Conservation (phyloP, 2,329 filamentous ascomycete genomes). For the Talaromyces sp. region DNA sequence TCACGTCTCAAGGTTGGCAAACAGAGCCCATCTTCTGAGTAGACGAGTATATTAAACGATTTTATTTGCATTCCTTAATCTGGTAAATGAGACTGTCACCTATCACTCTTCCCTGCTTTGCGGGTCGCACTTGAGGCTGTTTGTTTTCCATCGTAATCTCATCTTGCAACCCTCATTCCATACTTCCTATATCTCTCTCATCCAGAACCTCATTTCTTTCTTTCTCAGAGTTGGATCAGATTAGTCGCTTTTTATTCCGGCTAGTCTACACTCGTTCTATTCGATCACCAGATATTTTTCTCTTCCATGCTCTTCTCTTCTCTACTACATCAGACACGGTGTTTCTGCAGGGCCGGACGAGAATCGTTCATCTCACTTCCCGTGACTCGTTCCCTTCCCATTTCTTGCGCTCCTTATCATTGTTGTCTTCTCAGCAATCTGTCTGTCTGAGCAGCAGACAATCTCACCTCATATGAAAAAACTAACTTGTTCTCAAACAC, state of each 20-base stretch:
- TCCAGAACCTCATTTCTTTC: not conserved
- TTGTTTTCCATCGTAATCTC: not conserved
- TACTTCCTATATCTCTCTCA: not conserved
- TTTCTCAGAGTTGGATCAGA: not conserved
- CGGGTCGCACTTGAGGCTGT: not conserved
- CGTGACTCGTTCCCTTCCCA: not conserved
- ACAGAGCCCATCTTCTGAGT: not conserved
- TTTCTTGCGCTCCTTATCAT: not conserved
- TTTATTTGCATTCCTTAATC: not conserved
- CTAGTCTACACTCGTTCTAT: not conserved
- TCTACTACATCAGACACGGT: not conserved
- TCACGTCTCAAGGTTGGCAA: not conserved
- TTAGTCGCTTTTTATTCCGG: not conserved
- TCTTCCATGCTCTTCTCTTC: not conserved
- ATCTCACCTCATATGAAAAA: not conserved
- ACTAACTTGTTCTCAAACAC: not conserved
- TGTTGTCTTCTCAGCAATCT: not conserved
- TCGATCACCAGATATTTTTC: not conserved
- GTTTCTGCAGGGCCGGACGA: not conserved
- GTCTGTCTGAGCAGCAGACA: not conserved
- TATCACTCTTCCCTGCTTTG: not conserved
- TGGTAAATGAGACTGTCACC: not conserved
- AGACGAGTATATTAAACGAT: not conserved
- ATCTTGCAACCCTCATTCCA: not conserved
- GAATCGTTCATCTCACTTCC: not conserved